phyloP scores from a whole-genome alignment of 768 basidiomycete genomes.

The Tulasnella sp. region DNA sequence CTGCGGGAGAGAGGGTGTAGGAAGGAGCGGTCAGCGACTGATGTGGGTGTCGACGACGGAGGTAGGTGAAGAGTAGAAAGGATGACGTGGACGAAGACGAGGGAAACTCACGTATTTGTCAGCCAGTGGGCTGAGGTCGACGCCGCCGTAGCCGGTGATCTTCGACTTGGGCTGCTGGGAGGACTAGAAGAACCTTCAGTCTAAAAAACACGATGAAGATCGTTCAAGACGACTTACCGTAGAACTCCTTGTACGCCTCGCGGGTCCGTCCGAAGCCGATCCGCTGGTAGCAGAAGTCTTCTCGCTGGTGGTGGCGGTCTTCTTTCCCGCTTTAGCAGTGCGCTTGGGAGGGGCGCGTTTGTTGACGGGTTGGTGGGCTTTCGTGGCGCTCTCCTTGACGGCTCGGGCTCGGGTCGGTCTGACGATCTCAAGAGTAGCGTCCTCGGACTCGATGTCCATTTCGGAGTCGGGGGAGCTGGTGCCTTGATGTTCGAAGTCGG shows the following conservation, averaged over 20 bases:
- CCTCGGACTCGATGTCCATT: not conserved
- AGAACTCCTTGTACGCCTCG: not conserved
- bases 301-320: not conserved
- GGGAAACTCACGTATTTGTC: too few relatives aligned
- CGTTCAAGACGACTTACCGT: not conserved
- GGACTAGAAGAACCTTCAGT: not conserved
- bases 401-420: not conserved
- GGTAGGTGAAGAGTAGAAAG: too few relatives aligned
- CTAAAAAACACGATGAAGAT: not conserved
- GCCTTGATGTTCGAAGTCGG: not conserved
- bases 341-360: not conserved
- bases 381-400: not conserved
- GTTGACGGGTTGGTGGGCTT: not conserved
- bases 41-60: too few relatives aligned
- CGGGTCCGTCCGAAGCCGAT: not conserved
- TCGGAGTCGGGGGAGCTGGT: not conserved
- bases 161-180: not conserved
- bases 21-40: too few relatives aligned
- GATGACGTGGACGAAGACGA: too few relatives aligned
- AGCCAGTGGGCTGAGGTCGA: not conserved
- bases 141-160: not conserved
- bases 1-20: too few relatives aligned
- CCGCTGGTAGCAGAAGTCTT: not conserved
- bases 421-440: not conserved
- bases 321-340: not conserved